Percentiles rank a stretch among this genome's conserved stretches.
phyloP scores from a whole-genome alignment of 495 filamentous ascomycete species.

The Neurospora sp. region DNA sequence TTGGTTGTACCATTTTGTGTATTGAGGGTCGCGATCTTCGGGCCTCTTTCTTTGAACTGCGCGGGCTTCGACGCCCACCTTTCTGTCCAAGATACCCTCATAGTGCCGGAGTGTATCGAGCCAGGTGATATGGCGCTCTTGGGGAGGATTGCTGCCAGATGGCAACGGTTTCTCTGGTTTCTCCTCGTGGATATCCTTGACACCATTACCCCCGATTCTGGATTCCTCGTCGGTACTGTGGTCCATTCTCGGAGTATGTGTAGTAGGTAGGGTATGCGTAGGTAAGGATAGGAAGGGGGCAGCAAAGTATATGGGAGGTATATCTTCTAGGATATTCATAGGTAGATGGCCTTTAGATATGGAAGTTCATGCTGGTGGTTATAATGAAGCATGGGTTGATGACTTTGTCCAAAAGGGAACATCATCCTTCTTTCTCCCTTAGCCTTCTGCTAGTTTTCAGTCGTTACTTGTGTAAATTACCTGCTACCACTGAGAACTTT shows the following conservation, averaged over 20 bases:
- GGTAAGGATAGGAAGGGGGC: neutral
- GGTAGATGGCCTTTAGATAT: neutral
- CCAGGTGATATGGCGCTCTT: neutral
- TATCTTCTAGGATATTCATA: neutral
- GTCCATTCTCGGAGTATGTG: neutral
- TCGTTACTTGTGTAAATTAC: neutral
- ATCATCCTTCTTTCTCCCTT: neutral
- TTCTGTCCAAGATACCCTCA: constrained; percentile 40
- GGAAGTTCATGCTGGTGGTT: neutral
- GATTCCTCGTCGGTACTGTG: neutral
- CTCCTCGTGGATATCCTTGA: neutral
- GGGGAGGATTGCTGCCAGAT: neutral
- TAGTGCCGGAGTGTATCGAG: constrained; percentile 30
- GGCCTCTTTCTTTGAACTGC: constrained; percentile 41
- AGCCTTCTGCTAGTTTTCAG: neutral
- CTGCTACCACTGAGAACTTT: neutral
- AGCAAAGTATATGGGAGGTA: neutral
- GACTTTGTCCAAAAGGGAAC: neutral
- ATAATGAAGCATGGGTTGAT: neutral
- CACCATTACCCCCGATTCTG: neutral
- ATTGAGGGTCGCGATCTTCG: constrained; percentile 32
- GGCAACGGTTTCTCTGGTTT: neutral
- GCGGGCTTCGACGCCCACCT: constrained; percentile 44
- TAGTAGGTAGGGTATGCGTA: neutral
- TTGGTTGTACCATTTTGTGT: constrained; percentile 19